Conservation (phyloP, 768 basidiomycete genomes). For the Psilocybe cyanescens region DNA sequence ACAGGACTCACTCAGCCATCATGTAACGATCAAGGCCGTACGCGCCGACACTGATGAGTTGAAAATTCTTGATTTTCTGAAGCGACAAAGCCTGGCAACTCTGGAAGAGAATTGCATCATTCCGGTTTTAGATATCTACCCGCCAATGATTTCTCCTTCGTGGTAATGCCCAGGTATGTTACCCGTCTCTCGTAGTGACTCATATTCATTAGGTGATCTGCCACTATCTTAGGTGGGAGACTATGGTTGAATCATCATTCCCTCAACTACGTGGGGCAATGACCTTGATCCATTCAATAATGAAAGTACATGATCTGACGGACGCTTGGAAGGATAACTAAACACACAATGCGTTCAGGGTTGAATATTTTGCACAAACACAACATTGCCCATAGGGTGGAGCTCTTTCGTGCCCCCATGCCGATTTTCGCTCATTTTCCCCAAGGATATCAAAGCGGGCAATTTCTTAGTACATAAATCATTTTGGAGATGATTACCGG, state of each 20-base stretch:
- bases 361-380: constrained; percentile 21
- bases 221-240: constrained; percentile 17
- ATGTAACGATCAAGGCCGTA: constrained; percentile 32
- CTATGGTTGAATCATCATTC: neutral
- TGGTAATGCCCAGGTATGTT: neutral
- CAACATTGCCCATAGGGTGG: constrained; percentile 22
- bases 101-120: constrained; percentile 19
- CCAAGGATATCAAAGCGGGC: constrained; percentile 10
- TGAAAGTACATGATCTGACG: constrained; percentile 11
- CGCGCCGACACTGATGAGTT: constrained; percentile 26
- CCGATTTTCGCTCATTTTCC: neutral
- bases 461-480: constrained; percentile 22
- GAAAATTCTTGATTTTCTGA: constrained; percentile 22
- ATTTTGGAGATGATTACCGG: constrained; percentile 2
- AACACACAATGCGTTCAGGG: constrained; percentile 7
- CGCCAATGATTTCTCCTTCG: constrained; percentile 23
- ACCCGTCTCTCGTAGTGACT: neutral
- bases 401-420: neutral
- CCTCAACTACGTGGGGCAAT: constrained; percentile 5
- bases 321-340: too few relatives aligned
- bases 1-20: constrained; percentile 21
- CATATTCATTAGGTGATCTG: neutral
- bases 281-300: constrained; percentile 14
- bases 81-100: constrained; percentile 5
- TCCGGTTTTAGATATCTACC: constrained; percentile 31